Evolutionary conservation across 2,329 filamentous ascomycete species (phyloP), one percentile per base, ranked within the genome.

Genomic region (Clarireedia hainanense): DNA sequence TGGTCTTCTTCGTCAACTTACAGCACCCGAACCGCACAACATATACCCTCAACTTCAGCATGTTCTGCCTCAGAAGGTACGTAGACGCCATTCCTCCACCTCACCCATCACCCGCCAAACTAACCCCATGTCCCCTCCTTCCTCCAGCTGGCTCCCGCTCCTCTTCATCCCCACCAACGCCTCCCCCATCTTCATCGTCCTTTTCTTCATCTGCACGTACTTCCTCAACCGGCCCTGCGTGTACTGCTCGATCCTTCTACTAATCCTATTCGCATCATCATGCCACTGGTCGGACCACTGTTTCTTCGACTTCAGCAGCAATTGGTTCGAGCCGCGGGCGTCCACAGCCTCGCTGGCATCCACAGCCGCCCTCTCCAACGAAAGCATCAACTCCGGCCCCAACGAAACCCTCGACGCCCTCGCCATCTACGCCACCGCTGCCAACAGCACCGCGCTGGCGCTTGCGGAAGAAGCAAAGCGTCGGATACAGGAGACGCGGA

Each of bases 191-290:
- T 91, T 92, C 75, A 89, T 94, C 70, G 83, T 92, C 74, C 81
- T 90, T 73, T 90, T 94, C 78, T 86, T 99, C 75, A 80, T 90
- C 62, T 90, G 91, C 72, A 96, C 91, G 62, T 97, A 96, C 78
- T 89, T 95, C 74, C 85, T 99, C 66, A 95, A 96, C 75, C 86
- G 92, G 55, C 94, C 94, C 53, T 99, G 94, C 76, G 86, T 96
- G 65, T 99, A 99, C 80, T 99, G 94, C 81, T 96, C 91, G 59
- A 85, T 96, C 60, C 86, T 99, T 53, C 89, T 99, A 49, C 81
- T 96, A 62, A 91, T 97, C 65, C 89, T 99, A 64, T 95, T 96
- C 76, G 81, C 91, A 63, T 95, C 91, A 26, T 91, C 87, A 26
- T 94, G 89, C 72, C 86, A 91, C 79, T 94, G 89, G 89, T 88